A percentile compares a stretch with the other conserved stretches of the same genome.
Evolutionary conservation across 371 early-diverging fungal species (phyloP).

Genomic region (Mucor circinelloides): DNA sequence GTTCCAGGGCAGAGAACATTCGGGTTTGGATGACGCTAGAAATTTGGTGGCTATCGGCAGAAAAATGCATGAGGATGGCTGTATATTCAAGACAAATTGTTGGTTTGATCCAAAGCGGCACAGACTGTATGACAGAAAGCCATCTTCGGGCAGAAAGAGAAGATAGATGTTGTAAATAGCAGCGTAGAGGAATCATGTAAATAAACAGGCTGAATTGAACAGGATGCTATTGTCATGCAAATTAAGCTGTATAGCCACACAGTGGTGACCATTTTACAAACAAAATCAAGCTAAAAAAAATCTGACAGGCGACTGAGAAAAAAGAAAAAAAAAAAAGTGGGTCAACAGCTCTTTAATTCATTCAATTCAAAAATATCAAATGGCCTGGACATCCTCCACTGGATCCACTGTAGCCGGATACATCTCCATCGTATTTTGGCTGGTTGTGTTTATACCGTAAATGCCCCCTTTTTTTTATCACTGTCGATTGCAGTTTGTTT

Average conservation of each 20-base stretch:
- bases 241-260: too few species aligned
- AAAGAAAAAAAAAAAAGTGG: neutral
- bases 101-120: neutral
- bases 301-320: neutral
- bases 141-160: neutral
- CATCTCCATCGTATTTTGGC: slow-evolving; percentile 55
- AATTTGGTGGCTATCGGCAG: slow-evolving; percentile 67
- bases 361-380: neutral
- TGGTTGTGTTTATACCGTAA: slow-evolving; percentile 59
- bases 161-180: neutral
- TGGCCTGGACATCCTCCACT: neutral
- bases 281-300: neutral
- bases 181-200: neutral
- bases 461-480: neutral
- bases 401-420: slow-evolving; percentile 36
- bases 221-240: neutral
- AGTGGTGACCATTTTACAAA: neutral
- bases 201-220: neutral
- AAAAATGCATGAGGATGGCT: slow-evolving; percentile 46
- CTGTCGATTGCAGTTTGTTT: neutral
- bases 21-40: slow-evolving; percentile 80
- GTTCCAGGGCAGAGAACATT: slow-evolving; percentile 78
- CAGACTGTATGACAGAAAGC: neutral
- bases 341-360: neutral
- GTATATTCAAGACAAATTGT: slow-evolving; percentile 51